Evolutionary conservation across 164 flowering plant species (phyloP).

Genomic region (Nelumbo lutea): DNA sequence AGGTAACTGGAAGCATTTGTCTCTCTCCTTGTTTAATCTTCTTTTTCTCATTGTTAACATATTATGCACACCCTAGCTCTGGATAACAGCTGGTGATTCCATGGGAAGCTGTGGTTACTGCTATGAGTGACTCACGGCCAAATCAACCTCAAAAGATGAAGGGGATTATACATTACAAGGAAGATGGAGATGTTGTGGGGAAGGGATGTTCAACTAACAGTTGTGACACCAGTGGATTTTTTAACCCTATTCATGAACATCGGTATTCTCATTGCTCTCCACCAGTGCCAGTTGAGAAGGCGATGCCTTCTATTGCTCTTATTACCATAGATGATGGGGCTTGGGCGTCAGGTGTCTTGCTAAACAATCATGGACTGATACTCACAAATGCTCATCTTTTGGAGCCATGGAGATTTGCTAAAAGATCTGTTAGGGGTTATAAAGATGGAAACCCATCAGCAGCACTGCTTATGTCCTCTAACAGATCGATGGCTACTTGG

Average conservation of each 20-base stretch:
- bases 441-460: conserved; percentile 15
- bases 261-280: conserved; percentile 13
- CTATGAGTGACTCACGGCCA: conserved; percentile 43
- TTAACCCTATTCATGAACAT: conserved; percentile 7
- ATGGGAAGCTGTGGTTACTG: conserved; percentile 81
- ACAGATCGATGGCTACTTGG: conserved; percentile 11
- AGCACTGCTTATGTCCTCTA: conserved; percentile 8
- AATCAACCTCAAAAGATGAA: conserved; percentile 25
- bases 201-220: conserved; percentile 12
- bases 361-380: conserved; percentile 74
- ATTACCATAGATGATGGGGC: conserved; percentile 65
- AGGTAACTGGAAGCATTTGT: conserved; percentile 40
- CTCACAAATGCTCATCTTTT: conserved; percentile 97
- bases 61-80: conserved; percentile 32
- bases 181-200: conserved; percentile 20
- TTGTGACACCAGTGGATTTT: conserved; percentile 5
- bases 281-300: conserved; percentile 46
- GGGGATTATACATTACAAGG: conserved; percentile 11
- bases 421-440: conserved; percentile 34
- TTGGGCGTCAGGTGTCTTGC: conserved; percentile 96
- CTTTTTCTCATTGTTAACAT: conserved; percentile 16
- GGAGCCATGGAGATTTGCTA: conserved; percentile 96
- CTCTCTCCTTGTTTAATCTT: neutral
- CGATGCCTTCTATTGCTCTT: conserved; percentile 71
- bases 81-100: conserved; percentile 87